These are phyloP conservation scores for Trifolium repens DNA, from an alignment of 306 rosid species.

Conservation along the genomic window DNA sequence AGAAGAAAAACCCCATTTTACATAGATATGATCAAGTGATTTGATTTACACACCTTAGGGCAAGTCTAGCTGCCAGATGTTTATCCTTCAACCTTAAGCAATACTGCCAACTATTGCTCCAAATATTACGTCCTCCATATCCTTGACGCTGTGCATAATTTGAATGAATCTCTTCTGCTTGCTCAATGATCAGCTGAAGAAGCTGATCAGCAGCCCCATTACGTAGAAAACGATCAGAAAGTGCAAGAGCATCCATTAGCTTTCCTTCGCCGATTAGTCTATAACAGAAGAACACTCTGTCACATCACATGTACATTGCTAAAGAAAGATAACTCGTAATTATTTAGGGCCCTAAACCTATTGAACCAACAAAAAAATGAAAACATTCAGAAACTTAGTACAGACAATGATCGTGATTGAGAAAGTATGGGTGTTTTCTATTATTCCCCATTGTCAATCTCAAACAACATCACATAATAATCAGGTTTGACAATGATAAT, in stretches of 20 bases:
- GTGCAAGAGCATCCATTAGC: constrained; percentile 96
- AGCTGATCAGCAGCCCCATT: constrained; percentile 91
- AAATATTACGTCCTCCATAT: constrained; percentile 60
- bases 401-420: constrained; percentile 9
- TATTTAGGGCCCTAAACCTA: constrained; percentile 25
- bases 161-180: constrained; percentile 66
- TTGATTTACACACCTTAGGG: constrained; percentile 69
- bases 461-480: constrained; percentile 26
- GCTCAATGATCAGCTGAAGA: constrained; percentile 86
- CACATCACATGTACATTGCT: constrained; percentile 36
- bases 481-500: constrained; percentile 11
- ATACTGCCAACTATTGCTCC: constrained; percentile 97
- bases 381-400: constrained; percentile 9
- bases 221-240: constrained; percentile 95
- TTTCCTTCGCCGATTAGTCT: constrained; percentile 90
- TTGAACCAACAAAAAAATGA: constrained; percentile 25
- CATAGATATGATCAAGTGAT: constrained; percentile 31
- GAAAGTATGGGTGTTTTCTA: constrained; percentile 1
- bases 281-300: constrained; percentile 34
- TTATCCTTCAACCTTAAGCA: constrained; percentile 95
- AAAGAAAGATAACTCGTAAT: constrained; percentile 28
- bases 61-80: constrained; percentile 87
- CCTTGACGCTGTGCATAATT: constrained; percentile 62
- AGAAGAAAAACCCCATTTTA: constrained; percentile 17
- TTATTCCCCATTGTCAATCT: constrained; percentile 19